Evolutionary conservation across 75 land plant genomes (phyloP).

Genomic region (Pseudotsuga menziesii): DNA sequence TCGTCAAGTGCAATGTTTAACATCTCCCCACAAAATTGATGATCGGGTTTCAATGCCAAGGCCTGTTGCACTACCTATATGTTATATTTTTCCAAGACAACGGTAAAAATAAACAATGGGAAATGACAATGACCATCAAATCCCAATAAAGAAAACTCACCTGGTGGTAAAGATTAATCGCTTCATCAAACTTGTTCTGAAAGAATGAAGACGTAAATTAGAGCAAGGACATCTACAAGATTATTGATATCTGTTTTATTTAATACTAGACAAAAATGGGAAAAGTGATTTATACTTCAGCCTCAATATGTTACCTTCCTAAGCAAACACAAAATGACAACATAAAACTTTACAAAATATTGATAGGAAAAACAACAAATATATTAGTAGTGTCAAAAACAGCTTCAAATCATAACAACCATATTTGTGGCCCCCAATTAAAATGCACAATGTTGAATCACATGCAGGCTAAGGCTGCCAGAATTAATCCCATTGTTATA

Average conservation of each 20-base stretch:
- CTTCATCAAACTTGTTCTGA: slow-evolving; percentile 72
- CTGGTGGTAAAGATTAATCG: slow-evolving; percentile 90
- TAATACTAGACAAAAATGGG: neutral
- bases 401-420: no score
- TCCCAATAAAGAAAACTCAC: slow-evolving; percentile 24
- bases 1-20: slow-evolving; percentile 77
- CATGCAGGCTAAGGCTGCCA: no score
- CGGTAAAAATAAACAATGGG: neutral
- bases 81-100: neutral
- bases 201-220: neutral
- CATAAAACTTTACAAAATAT: no score
- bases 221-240: neutral
- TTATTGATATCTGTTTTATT: neutral
- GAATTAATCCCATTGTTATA: no score
- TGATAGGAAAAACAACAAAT: no score
- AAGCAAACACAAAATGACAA: no score
- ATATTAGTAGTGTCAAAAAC: no score
- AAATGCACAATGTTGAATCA: no score
- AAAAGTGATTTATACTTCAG: neutral
- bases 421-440: no score
- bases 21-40: slow-evolving; percentile 93
- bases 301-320: no score
- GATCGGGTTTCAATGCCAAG: slow-evolving; percentile 83
- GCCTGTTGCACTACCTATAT: slow-evolving; percentile 46
- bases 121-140: neutral